Conservation (phyloP, 2,329 filamentous ascomycete genomes). For the Zasmidium angulare region DNA sequence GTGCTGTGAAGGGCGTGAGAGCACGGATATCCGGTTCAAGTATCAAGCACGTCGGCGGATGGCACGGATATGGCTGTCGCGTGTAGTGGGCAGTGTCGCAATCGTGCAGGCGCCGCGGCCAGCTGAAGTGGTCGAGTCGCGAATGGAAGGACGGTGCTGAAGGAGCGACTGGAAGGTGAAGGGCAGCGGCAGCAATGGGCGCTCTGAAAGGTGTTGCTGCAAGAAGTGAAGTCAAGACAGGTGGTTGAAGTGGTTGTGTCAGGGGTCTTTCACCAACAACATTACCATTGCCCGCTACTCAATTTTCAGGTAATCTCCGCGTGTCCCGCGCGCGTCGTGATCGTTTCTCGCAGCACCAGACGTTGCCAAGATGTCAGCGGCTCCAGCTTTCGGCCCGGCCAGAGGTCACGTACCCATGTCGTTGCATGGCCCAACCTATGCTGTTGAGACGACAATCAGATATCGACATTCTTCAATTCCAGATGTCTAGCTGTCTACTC, state of each 20-base stretch:
- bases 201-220: too few relatives aligned
- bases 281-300: neutral
- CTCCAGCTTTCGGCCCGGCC: neutral
- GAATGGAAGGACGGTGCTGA: neutral
- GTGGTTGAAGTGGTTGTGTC: neutral
- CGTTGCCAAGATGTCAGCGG: neutral
- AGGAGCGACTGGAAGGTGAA: constrained; percentile 11
- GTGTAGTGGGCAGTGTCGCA: constrained; percentile 6
- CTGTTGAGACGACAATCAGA: too few relatives aligned
- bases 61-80: constrained; percentile 6
- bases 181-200: neutral
- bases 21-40: neutral
- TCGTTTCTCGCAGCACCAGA: too few relatives aligned
- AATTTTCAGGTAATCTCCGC: too few relatives aligned
- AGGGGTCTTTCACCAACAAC: neutral
- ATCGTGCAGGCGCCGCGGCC: constrained; percentile 2
- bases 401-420: neutral
- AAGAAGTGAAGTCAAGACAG: neutral
- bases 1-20: neutral
- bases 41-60: neutral
- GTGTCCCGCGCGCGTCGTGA: too few relatives aligned
- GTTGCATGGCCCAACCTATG: neutral
- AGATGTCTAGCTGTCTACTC: neutral
- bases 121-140: neutral
- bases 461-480: neutral